phyloP scores from a whole-genome alignment of 805 yeast species.

The Candida railenensis region DNA sequence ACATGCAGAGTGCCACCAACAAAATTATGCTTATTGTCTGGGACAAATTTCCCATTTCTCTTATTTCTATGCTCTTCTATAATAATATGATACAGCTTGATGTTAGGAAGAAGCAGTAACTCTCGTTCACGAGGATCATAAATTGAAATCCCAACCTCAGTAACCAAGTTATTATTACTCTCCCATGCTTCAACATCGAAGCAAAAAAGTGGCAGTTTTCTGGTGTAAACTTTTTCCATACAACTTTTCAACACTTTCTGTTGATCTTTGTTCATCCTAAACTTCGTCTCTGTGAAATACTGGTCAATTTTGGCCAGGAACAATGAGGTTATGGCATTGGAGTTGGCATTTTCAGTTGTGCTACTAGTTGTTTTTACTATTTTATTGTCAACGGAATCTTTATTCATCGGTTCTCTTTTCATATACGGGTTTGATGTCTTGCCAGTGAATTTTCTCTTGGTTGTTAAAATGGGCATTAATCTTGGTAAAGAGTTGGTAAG shows the following conservation, averaged over 20 bases:
- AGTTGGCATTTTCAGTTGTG: neutral
- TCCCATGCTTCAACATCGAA: constrained; percentile 64
- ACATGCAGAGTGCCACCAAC: constrained; percentile 50
- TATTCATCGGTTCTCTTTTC: neutral
- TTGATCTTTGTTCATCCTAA: constrained; percentile 11
- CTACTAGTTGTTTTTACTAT: neutral
- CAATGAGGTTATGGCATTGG: neutral
- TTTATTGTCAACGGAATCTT: neutral
- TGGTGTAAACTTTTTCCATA: constrained; percentile 20
- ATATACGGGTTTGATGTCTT: neutral
- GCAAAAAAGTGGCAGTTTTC: constrained; percentile 38
- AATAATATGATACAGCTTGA: constrained; percentile 43
- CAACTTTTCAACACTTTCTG: constrained; percentile 9
- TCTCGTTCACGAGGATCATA: constrained; percentile 51
- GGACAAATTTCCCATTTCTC: constrained; percentile 51
- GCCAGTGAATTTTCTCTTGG: neutral
- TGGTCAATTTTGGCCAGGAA: constrained; percentile 9
- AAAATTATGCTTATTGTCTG: constrained; percentile 52
- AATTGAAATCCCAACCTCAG: constrained; percentile 60
- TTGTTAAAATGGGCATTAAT: neutral
- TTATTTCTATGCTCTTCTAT: constrained; percentile 41
- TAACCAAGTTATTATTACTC: constrained; percentile 38
- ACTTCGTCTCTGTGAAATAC: constrained; percentile 19
- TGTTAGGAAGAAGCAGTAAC: constrained; percentile 35
- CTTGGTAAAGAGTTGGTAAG: neutral